Base-by-base conservation (phyloP, 495 filamentous ascomycete species). In the Immersiella caudata region DNA sequence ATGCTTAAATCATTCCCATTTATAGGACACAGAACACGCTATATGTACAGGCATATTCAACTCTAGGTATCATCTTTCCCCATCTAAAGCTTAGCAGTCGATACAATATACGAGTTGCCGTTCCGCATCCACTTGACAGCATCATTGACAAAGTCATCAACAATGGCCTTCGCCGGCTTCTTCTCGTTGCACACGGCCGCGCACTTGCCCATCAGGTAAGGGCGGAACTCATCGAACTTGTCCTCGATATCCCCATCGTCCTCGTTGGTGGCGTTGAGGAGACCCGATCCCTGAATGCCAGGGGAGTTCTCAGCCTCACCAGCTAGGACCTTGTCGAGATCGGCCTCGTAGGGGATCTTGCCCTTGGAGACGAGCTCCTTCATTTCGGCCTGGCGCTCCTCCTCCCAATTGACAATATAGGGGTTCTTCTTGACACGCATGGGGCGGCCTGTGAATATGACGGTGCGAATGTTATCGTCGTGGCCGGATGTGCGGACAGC, bases 391-490 rank as follows among this genome's bases (percentile, higher is more conserved):
- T 82, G 78, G 70, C 95, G 90, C 82, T 97, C 93, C 75, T 91
- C 89, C 83, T 99, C 95, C 95, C 96, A 99, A 83, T 97, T 93
- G 74, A 86, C 65, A 74, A 99, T 97, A 79, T 98, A 99, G 8
- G 87, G 72, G 82, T 98, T 99, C 71, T 87, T 94, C 70, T 94
- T 90, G 64, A 99, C 95, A 68, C 95, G 91, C 67, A 99, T 84
- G 50, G 95, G 95, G 55, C 95, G 92, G 60, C 95, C 93, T 66
- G 95, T 99, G 87, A 98, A 99, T 79, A 99, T 99, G 71, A 97
- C 92, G 21, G 95, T 99, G 67, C 92, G 91, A 73, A 98, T 84
- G 71, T 94, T 97, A 79, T 98, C 95, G 81, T 97, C 92, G 78
- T 93, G 97, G 67, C 91, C 87, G 67, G 94, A 86, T 40, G 95